phyloP scores from a whole-genome alignment of 2,329 filamentous ascomycete species.

The Xylaria sp. region DNA sequence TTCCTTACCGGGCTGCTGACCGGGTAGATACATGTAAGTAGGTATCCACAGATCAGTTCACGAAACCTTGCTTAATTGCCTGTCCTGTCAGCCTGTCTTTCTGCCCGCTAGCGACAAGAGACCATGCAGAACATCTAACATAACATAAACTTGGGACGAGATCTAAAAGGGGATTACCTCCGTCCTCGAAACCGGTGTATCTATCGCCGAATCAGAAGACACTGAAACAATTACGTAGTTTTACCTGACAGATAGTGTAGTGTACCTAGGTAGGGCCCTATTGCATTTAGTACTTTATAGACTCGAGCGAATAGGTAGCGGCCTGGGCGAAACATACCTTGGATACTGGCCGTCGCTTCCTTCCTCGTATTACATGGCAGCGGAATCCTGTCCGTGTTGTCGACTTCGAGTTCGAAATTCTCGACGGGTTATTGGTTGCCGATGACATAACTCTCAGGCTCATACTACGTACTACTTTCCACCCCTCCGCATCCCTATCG shows the following conservation, averaged over 20 bases:
- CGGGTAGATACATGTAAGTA: neutral
- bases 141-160: no score
- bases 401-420: neutral
- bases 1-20: no score
- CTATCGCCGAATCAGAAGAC: neutral
- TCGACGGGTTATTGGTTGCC: constrained; percentile 6
- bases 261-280: no score
- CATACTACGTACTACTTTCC: neutral
- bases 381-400: neutral
- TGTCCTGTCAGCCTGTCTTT: neutral
- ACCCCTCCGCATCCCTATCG: constrained; percentile 11
- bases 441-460: neutral
- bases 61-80: neutral
- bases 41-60: neutral
- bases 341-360: no score
- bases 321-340: neutral
- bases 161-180: neutral
- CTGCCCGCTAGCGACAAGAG: neutral
- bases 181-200: neutral
- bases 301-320: constrained; percentile 15
- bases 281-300: no score
- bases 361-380: no score
- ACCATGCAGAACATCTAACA: no score
- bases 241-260: no score
- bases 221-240: no score